Evolutionary conservation across 805 yeast genomes (phyloP).

Genomic region (Komagataella mondaviorum): DNA sequence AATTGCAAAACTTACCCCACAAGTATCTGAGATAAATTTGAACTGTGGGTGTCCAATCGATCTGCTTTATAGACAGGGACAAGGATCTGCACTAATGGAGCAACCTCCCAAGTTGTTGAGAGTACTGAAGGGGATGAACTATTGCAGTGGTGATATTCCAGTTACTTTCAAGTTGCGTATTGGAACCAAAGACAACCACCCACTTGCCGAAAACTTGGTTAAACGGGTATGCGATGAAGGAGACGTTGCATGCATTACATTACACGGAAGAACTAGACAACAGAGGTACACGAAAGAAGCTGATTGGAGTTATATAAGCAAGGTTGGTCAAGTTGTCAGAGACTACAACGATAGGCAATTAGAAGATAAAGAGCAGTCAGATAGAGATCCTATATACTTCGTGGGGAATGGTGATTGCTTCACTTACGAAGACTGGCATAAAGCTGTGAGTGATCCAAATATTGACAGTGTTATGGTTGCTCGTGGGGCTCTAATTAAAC

Average conservation of each 20-base stretch:
- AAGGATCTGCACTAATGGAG: slow-evolving; percentile 88
- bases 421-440: slow-evolving; percentile 81
- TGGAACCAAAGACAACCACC: slow-evolving; percentile 76
- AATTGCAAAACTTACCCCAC: slow-evolving; percentile 38
- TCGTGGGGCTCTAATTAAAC: slow-evolving; percentile 93
- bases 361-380: slow-evolving; percentile 48
- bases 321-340: slow-evolving; percentile 57
- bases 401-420: slow-evolving; percentile 93
- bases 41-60: slow-evolving; percentile 98
- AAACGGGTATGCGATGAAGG: slow-evolving; percentile 61
- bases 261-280: slow-evolving; percentile 94
- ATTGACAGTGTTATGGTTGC: slow-evolving; percentile 96
- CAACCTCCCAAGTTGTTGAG: slow-evolving; percentile 73
- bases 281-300: slow-evolving; percentile 89
- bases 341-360: slow-evolving; percentile 37
- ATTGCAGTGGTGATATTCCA: slow-evolving; percentile 81
- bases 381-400: slow-evolving; percentile 57
- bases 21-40: slow-evolving; percentile 73
- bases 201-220: slow-evolving; percentile 74
- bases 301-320: slow-evolving; percentile 80
- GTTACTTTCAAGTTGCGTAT: slow-evolving; percentile 86
- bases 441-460: slow-evolving; percentile 46
- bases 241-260: slow-evolving; percentile 79
- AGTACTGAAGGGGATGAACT: slow-evolving; percentile 78
- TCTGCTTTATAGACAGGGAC: slow-evolving; percentile 84